Base-by-base conservation (phyloP, 495 filamentous ascomycete genomes). In the Penicillium bovifimosum region DNA sequence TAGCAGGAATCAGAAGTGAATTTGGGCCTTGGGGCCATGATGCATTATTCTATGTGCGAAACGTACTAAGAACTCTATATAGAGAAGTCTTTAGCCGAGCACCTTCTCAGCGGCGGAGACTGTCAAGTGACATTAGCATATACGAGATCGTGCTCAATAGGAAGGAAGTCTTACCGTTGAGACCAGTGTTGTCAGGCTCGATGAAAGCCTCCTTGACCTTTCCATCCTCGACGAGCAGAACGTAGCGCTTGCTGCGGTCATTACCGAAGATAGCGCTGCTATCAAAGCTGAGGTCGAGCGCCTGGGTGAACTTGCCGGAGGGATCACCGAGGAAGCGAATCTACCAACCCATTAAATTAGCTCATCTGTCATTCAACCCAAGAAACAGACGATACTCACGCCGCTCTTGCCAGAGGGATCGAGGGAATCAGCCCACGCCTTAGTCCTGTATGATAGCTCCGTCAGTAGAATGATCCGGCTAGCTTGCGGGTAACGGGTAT, bases 241-340 rank as follows among this genome's bases (percentile, higher is more conserved):
- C 88, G 65, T 96, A 98, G 44, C 93, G 79, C 87, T 95, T 96
- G 72, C 84, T 86, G 51, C 93, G 83, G 50, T 80, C 73, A 56
- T 86, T 85, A 38, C 91, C 93, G 64, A 97, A 96, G 70, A 96
- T 86, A 28, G 88, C 75, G 14, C 79, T 73, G 38, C 82, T 86
- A 55, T 96, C 91, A 64, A 95, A 96, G 47, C 76, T 76, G 33
- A 97, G 77, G 54, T 95, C 91, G 9, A 96, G 77, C 18, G 87
- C 86, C 56, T 88, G 82, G 55, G 88, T 96, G 76, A 96, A 95
- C 52, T 80, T 72, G 43, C 78, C 86, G n/a, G 81, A 72, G 11
- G 93, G 88, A 70, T 98, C 93, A 51, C 87, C 92, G 14, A 98
- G 78, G 77, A 95, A 96, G 59, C 91, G 91, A 66, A 96, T 73